phyloP scores from a whole-genome alignment of 176 grass and related monocot genomes.

The Chloris gayana region DNA sequence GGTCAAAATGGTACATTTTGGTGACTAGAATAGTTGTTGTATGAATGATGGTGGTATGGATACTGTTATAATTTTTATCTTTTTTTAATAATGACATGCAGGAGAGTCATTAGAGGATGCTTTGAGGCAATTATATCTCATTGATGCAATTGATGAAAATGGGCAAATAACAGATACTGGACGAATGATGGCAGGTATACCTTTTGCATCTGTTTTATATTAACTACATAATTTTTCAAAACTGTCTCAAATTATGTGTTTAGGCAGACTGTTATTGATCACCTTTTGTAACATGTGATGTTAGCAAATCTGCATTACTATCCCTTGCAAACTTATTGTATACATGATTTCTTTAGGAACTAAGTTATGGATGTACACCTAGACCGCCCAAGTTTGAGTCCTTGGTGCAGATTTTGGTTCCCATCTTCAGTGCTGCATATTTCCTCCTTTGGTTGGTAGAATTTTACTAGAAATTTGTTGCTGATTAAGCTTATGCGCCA shows the following conservation, averaged over 20 bases:
- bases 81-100: slow-evolving; percentile 41
- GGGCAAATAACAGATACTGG: slow-evolving; percentile 83
- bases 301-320: neutral
- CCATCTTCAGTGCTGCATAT: neutral
- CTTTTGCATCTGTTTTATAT: neutral
- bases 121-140: slow-evolving; percentile 91
- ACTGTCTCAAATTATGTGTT: neutral
- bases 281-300: neutral
- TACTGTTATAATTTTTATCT: slow-evolving; percentile 12
- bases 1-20: neutral
- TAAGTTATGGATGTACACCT: neutral
- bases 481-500: neutral
- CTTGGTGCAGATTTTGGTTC: neutral
- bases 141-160: slow-evolving; percentile 97
- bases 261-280: neutral
- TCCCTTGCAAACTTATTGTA: neutral
- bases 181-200: slow-evolving; percentile 79
- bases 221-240: slow-evolving; percentile 22
- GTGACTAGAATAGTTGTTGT: neutral
- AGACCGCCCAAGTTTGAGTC: neutral
- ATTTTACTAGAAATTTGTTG: neutral
- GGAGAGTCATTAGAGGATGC: slow-evolving; percentile 99
- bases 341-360: neutral
- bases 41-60: neutral
- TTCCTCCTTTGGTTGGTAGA: neutral